Conservation (phyloP, 306 rosid species). For the Rosa rugosa region DNA sequence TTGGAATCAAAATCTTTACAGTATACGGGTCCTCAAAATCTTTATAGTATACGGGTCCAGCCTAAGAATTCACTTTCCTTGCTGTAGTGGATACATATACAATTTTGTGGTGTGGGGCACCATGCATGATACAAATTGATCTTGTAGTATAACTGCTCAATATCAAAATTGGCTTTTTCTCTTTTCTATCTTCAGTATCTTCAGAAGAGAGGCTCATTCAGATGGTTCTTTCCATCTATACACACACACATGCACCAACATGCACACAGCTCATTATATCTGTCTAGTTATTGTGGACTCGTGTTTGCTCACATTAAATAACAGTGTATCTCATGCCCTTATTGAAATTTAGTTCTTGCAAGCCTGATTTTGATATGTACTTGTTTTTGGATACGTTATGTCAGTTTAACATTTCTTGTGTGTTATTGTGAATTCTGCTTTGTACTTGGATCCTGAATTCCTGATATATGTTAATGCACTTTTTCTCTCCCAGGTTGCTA, state of each 20-base stretch:
- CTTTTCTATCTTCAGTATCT: background rate
- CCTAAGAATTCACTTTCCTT: background rate
- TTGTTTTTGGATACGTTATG: background rate
- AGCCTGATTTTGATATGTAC: background rate
- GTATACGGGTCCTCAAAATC: background rate
- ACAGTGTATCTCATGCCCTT: background rate
- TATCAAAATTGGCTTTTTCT: background rate
- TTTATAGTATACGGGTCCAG: background rate
- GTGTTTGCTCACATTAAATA: background rate
- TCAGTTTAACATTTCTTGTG: background rate
- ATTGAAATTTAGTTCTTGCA: background rate
- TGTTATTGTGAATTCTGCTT: background rate
- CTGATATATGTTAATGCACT: background rate
- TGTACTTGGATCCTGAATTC: background rate
- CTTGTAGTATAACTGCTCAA: background rate
- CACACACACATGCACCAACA: background rate
- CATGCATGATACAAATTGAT: background rate
- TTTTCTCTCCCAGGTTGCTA: slow-evolving; percentile 63
- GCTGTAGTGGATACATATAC: background rate
- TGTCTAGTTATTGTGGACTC: background rate
- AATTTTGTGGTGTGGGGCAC: background rate
- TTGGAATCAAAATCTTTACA: background rate
- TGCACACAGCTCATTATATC: background rate
- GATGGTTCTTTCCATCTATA: background rate
- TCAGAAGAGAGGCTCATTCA: background rate